Conservation (phyloP, 2,329 filamentous ascomycete genomes). For the Chrysoporthe cubensis region DNA sequence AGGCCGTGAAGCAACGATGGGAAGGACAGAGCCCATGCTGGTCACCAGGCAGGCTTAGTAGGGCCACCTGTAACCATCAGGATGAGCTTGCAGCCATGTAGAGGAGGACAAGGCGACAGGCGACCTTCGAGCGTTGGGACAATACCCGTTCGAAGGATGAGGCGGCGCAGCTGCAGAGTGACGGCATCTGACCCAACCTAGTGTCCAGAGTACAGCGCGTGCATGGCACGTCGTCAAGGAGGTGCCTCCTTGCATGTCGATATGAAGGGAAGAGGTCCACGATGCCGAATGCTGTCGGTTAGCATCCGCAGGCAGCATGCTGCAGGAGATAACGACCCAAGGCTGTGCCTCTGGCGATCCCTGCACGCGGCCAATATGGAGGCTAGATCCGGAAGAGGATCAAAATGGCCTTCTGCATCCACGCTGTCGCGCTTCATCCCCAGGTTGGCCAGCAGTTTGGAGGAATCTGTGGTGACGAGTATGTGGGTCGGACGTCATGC, state of each 20-base stretch:
- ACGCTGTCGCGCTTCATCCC: not conserved
- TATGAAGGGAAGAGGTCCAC: not conserved
- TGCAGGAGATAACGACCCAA: not conserved
- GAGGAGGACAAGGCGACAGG: not conserved
- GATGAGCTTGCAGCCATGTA: not conserved
- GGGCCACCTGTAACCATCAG: not conserved
- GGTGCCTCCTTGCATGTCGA: not conserved
- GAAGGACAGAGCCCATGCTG: not conserved
- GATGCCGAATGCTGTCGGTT: not conserved
- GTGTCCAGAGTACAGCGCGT: not conserved
- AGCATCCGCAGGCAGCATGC: not conserved
- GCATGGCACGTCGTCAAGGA: constrained; percentile 1
- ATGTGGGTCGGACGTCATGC: constrained; percentile 4
- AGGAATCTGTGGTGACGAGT: constrained; percentile 1
- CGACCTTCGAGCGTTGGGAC: not conserved
- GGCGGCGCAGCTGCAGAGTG: constrained; percentile 24
- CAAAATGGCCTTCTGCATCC: not conserved
- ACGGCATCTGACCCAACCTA: constrained; percentile 20
- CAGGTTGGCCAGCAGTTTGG: not conserved
- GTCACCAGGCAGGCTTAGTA: not conserved
- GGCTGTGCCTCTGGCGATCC: not conserved
- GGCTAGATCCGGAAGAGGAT: not conserved
- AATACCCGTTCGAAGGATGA: constrained; percentile 21
- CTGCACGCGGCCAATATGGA: not conserved
- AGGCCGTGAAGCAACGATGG: not conserved